Percentiles rank a stretch among this genome's conserved stretches.
Conservation (phyloP, 805 yeast genomes). For the Citeromyces matritensis region DNA sequence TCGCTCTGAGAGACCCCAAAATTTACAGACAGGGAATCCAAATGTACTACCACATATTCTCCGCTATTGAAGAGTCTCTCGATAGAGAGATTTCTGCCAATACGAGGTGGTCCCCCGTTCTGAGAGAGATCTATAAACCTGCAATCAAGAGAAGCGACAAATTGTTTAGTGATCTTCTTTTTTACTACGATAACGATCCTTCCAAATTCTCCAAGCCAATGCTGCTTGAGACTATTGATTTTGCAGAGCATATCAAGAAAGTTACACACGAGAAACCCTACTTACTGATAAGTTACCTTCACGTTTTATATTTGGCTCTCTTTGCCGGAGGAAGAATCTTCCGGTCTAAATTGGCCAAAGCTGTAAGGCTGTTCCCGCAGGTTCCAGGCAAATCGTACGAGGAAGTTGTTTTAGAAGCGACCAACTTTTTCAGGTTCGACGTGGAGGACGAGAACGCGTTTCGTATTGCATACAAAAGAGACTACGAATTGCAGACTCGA, state of each 20-base stretch:
- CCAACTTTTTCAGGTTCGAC: slow-evolving; percentile 60
- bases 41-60: slow-evolving; percentile 54
- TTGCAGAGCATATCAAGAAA: slow-evolving; percentile 41
- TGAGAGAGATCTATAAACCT: slow-evolving; percentile 52
- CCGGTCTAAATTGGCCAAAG: slow-evolving; percentile 48
- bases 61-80: slow-evolving; percentile 41
- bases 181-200: slow-evolving; percentile 42
- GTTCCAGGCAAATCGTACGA: slow-evolving; percentile 50
- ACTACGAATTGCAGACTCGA: slow-evolving; percentile 67
- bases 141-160: slow-evolving; percentile 48
- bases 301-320: slow-evolving; percentile 70
- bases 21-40: slow-evolving; percentile 75
- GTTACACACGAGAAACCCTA: slow-evolving; percentile 51
- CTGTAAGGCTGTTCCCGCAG: slow-evolving; percentile 64
- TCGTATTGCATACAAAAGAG: slow-evolving; percentile 54
- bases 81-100: slow-evolving; percentile 25
- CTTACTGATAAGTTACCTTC: slow-evolving; percentile 64
- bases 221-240: slow-evolving; percentile 45
- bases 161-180: slow-evolving; percentile 46
- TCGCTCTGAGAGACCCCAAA: slow-evolving; percentile 62
- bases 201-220: slow-evolving; percentile 44
- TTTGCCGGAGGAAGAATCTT: slow-evolving; percentile 78
- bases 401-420: slow-evolving; percentile 45
- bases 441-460: slow-evolving; percentile 47
- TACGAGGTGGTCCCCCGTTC: slow-evolving; percentile 25